Evolutionary conservation across 371 early-diverging fungal genomes (phyloP).

Genomic region (Mucor piriformis): DNA sequence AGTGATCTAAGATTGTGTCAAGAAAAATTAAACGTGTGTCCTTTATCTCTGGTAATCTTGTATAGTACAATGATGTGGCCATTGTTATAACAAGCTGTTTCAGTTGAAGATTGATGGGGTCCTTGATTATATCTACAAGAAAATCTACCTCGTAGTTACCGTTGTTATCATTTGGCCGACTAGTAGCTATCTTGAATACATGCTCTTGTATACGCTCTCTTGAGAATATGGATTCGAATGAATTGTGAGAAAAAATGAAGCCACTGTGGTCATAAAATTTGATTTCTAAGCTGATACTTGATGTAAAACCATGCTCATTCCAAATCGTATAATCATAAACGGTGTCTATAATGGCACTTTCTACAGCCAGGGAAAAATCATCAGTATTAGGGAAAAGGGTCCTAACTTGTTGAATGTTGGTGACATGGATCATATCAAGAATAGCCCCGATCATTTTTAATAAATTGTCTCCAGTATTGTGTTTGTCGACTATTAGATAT

Average conservation of each 20-base stretch:
- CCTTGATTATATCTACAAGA: background rate
- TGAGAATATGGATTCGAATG: background rate
- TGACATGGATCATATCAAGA: background rate
- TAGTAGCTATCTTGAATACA: background rate
- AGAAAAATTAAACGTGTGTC: background rate
- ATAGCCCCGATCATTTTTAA: background rate
- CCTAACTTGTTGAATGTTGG: background rate
- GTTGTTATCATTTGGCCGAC: background rate
- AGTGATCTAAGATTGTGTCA: background rate
- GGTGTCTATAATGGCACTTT: background rate
- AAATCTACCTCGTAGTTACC: background rate
- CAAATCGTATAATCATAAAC: background rate
- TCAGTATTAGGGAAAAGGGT: background rate
- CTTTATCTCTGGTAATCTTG: no score
- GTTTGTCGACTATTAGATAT: background rate
- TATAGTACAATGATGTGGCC: background rate
- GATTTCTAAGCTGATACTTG: background rate
- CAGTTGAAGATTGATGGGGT: background rate
- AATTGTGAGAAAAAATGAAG: background rate
- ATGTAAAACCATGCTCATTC: background rate
- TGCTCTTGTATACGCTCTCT: background rate
- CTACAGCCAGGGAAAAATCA: background rate
- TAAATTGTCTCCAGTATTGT: background rate
- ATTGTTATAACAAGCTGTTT: background rate
- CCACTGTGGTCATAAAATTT: background rate